phyloP scores from a whole-genome alignment of 495 filamentous ascomycete species.

The Amniculicola lignicola region DNA sequence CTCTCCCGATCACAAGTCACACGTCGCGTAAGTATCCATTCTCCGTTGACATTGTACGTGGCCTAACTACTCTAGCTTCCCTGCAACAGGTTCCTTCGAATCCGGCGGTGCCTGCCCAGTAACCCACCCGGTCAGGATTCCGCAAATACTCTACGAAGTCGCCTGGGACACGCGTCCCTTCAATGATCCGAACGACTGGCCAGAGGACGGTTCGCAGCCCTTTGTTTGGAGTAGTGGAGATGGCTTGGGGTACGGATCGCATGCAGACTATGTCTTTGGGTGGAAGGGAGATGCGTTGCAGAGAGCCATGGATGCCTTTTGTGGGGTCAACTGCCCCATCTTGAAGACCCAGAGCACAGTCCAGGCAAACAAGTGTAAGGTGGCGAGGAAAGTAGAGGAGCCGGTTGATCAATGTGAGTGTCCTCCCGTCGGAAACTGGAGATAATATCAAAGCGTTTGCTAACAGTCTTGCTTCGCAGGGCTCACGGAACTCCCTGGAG shows the following conservation, averaged over 20 bases:
- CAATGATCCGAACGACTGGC: constrained; percentile 13
- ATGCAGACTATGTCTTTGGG: constrained; percentile 24
- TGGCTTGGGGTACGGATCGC: constrained; percentile 9
- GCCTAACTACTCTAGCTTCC: too few relatives aligned
- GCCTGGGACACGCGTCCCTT: constrained; percentile 19
- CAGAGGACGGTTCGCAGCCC: constrained; percentile 16
- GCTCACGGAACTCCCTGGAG: too few relatives aligned
- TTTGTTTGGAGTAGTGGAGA: constrained; percentile 23
- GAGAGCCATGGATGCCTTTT: constrained; percentile 2
- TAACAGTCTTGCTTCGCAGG: too few relatives aligned
- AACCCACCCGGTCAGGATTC: constrained; percentile 20
- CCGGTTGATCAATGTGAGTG: not conserved
- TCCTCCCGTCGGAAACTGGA: too few relatives aligned
- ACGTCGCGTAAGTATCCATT: constrained; percentile 3
- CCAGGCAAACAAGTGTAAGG: constrained; percentile 7
- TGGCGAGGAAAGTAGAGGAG: constrained; percentile 1
- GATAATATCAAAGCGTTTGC: too few relatives aligned
- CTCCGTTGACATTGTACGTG: not conserved
- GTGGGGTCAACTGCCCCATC: not conserved
- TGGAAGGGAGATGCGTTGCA: constrained; percentile 23
- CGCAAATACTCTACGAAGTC: constrained; percentile 19
- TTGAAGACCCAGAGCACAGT: constrained; percentile 3
- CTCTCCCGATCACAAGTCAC: constrained; percentile 16
- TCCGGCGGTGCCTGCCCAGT: constrained; percentile 12
- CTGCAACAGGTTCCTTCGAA: too few relatives aligned